These are phyloP conservation scores for Castanopsis chinensis DNA, from an alignment of 306 rosid species.

Conservation along the genomic window DNA sequence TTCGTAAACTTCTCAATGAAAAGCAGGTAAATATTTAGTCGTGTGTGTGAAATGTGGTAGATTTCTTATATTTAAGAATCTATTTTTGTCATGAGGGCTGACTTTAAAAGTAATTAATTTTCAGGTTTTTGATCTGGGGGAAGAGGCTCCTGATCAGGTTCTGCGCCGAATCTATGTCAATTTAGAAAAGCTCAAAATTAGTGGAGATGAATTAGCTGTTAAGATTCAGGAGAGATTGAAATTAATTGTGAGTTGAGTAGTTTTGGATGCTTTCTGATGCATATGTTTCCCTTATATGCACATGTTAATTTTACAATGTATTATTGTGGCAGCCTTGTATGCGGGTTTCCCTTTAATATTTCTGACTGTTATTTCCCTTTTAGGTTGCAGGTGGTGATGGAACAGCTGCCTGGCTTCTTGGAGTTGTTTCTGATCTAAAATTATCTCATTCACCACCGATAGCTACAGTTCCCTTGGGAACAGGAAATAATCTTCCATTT, in stretches of 20 bases:
- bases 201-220: constrained; percentile 58
- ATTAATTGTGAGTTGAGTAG: constrained; percentile 67
- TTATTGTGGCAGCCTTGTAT: background rate
- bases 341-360: constrained; percentile 11
- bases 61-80: background rate
- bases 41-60: background rate
- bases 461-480: constrained; percentile 92
- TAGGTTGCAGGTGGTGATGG: constrained; percentile 99
- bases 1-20: constrained; percentile 51
- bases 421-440: constrained; percentile 92
- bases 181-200: constrained; percentile 53
- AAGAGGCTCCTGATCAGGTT: constrained; percentile 73
- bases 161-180: constrained; percentile 58
- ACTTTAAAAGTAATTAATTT: constrained; percentile 16
- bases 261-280: background rate
- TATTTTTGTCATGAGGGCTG: constrained; percentile 12
- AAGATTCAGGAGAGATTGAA: constrained; percentile 49
- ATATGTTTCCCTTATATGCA: background rate
- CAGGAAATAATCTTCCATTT: constrained; percentile 97
- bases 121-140: constrained; percentile 88
- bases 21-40: constrained; percentile 50
- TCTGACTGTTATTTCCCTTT: constrained; percentile 10
- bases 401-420: constrained; percentile 99
- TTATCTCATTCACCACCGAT: constrained; percentile 81
- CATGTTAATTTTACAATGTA: background rate